Percentiles rank a stretch among this genome's conserved stretches.
Conservation (phyloP, 2,329 filamentous ascomycete genomes). For the Stromatinia cepivora region DNA sequence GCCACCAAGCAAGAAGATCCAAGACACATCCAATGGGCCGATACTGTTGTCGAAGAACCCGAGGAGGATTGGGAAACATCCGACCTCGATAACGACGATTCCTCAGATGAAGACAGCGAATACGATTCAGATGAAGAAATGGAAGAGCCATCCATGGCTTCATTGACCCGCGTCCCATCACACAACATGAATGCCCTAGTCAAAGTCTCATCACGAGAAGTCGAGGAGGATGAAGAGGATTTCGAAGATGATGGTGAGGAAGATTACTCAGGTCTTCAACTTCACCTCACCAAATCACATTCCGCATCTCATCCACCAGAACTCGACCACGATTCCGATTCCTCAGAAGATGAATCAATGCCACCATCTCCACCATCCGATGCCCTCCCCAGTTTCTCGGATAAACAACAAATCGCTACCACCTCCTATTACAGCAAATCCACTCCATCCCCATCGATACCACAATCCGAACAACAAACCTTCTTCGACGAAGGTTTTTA, state of each 20-base stretch:
- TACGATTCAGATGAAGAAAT: conserved; percentile 58
- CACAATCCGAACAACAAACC: conserved; percentile 41
- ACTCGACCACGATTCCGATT: conserved; percentile 66
- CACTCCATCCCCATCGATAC: conserved; percentile 38
- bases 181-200: conserved; percentile 39
- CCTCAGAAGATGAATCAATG: conserved; percentile 70
- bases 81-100: conserved; percentile 55
- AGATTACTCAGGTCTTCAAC: conserved; percentile 63
- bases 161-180: conserved; percentile 50
- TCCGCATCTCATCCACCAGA: conserved; percentile 63
- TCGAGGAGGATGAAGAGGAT: conserved; percentile 44
- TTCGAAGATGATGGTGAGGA: conserved; percentile 58
- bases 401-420: conserved; percentile 53
- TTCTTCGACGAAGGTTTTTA: conserved; percentile 53
- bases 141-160: conserved; percentile 53
- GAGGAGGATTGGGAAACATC: conserved; percentile 71
- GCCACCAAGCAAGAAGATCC: conserved; percentile 58
- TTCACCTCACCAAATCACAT: conserved; percentile 69
- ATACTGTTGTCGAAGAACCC: conserved; percentile 70
- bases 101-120: conserved; percentile 55
- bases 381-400: conserved; percentile 58
- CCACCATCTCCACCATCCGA: conserved; percentile 53
- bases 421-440: conserved; percentile 43
- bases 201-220: conserved; percentile 3
- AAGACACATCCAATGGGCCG: conserved; percentile 84